Conservation (phyloP, 2,329 filamentous ascomycete species). For the Nemania diffusa region DNA sequence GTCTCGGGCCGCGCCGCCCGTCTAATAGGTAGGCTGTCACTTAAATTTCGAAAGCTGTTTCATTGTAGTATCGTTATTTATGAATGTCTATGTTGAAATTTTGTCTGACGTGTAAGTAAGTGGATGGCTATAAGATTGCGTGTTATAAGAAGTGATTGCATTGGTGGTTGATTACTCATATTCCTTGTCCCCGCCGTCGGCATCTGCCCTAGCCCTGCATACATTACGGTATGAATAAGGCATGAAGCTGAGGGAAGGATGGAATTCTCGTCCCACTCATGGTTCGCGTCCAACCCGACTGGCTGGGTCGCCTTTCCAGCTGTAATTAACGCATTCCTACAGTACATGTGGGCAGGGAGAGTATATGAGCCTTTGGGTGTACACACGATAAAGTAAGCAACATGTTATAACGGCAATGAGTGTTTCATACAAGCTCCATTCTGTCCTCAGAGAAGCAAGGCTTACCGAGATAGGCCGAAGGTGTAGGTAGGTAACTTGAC, state of each 20-base stretch:
- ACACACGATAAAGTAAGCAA: constrained; percentile 29
- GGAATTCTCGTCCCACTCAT: constrained; percentile 10
- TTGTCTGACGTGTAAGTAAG: not conserved
- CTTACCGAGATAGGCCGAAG: constrained; percentile 13
- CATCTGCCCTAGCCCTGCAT: constrained; percentile 9
- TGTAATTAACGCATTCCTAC: not conserved
- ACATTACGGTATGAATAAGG: constrained; percentile 4
- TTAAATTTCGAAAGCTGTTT: not conserved
- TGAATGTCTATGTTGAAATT: not conserved
- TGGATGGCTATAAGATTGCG: not conserved
- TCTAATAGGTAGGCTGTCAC: constrained; percentile 9
- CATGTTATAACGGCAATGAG: not conserved
- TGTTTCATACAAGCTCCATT: constrained; percentile 9
- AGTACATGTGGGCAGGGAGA: constrained; percentile 5
- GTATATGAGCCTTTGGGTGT: not conserved
- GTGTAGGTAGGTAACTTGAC: not conserved
- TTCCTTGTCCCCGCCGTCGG: not conserved
- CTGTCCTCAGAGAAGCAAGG: not conserved
- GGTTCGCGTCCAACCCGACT: constrained; percentile 15
- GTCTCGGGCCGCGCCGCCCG: constrained; percentile 33
- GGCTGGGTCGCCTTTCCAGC: constrained; percentile 17
- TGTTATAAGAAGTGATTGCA: not conserved
- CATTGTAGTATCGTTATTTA: not conserved
- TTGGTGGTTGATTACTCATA: not conserved
- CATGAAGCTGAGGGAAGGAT: not conserved